These are phyloP conservation scores for Phytophthora multivora DNA, from an alignment of 352 stramenopile species.

Conservation along the genomic window DNA sequence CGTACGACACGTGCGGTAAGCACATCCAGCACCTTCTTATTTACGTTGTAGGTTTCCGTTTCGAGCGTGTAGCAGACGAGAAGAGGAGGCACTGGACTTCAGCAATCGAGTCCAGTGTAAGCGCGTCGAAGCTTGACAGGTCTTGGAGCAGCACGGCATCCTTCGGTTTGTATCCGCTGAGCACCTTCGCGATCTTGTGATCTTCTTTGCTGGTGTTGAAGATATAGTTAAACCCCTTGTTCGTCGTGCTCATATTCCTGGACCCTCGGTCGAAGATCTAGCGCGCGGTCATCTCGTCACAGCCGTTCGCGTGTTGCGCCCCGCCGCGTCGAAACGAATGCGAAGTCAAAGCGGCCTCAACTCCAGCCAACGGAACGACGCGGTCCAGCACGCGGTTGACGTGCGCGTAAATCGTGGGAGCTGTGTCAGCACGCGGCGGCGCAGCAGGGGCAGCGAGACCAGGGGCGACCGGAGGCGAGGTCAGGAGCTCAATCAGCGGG, in stretches of 20 bases:
- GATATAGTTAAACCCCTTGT: slow-evolving; percentile 22
- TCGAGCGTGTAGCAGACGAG: neutral
- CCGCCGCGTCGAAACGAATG: slow-evolving; percentile 29
- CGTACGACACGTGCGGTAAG: slow-evolving; percentile 5
- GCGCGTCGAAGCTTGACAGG: neutral
- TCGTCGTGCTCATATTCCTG: slow-evolving; percentile 25
- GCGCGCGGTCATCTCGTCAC: neutral
- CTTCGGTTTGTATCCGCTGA: slow-evolving; percentile 18
- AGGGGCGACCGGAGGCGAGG: no score
- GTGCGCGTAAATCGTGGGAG: neutral
- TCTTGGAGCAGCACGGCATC: neutral
- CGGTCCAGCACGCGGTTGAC: slow-evolving; percentile 30
- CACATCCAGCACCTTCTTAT: neutral
- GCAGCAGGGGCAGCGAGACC: no score
- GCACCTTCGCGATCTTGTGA: slow-evolving; percentile 16
- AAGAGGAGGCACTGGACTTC: neutral
- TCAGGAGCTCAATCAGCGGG: no score
- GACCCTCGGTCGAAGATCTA: slow-evolving; percentile 19
- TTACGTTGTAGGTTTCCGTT: slow-evolving; percentile 6
- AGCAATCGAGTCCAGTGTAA: neutral
- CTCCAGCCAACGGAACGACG: neutral
- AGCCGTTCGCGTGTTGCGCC: slow-evolving; percentile 9
- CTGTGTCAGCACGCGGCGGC: no score
- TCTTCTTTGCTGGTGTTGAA: slow-evolving; percentile 20
- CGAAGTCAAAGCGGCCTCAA: slow-evolving; percentile 16